Evolutionary conservation across 441 rosid species (phyloP), one percentile per base, ranked within the genome.

Genomic region (Syzygium syzygioides): DNA sequence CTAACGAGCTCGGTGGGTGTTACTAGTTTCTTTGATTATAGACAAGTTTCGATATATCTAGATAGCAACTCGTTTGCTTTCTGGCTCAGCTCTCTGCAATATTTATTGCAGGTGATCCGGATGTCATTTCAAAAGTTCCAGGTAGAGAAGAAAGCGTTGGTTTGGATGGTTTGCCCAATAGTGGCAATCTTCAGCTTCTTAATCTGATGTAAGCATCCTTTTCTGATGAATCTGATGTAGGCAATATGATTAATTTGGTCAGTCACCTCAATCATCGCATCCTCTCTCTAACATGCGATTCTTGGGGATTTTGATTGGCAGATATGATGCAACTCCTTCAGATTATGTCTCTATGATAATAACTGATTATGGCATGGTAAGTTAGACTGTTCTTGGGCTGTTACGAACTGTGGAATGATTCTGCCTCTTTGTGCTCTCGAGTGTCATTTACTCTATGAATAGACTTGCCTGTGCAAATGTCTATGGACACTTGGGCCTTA

Each of bases 291-390:
- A 50, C 54, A 68, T 66, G 76, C 32, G 56, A 85, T 52, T 87
- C 45, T 86, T 41, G 90, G 86, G 86, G 87, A 71, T 86, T 91
- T 64, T 88, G 57, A 68, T 91, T 90, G 91, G 79, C 94, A 98
- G 99, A 93, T 98, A 95, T 41, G 99, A 98, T 92, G 97, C 95
- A 89, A 98, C 98, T 55, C 99, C 99, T 64, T 93, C 98, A 54
- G 98, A 97, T 89, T 98, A 96, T 88, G 92, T 98, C 90, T 96
- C 99, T 28, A 95, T 98, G 97, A 93, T 97, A 90, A 91, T 98
- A 89, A 96, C 99, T 54, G 99, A 98, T 90, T 98, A 96, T 90
- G 99, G 99, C 93, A 98, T 97, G 99, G 99, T 98, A 92, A 94
- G 96, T 91, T 59, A 15, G 87, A 28, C 41, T 54, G 59, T 55